A percentile compares a stretch with the other conserved stretches of the same genome.
These are phyloP conservation scores for Kluyveromyces sp. DNA, from an alignment of 1,139 yeast genomes.

Conservation along the genomic window DNA sequence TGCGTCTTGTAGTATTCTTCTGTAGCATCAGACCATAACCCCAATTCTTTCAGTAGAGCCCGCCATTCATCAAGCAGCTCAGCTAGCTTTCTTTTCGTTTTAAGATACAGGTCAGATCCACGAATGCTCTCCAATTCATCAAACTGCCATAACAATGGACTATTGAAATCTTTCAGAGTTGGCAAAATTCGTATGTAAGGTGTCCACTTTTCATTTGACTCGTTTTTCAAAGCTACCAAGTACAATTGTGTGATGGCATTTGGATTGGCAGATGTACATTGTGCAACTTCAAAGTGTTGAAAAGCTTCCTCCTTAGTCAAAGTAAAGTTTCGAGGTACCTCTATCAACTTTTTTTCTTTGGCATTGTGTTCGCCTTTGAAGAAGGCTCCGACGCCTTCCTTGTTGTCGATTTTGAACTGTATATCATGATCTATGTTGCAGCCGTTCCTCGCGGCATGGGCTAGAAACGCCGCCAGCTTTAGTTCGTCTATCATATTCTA, in stretches of 20 bases:
- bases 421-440: constrained; percentile 36
- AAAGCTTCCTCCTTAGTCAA: constrained; percentile 42
- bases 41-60: constrained; percentile 9
- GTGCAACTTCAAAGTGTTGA: constrained; percentile 31
- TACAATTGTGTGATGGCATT: constrained; percentile 45
- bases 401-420: constrained; percentile 26
- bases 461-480: background rate
- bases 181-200: constrained; percentile 63
- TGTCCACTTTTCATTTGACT: constrained; percentile 17
- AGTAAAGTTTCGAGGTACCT: constrained; percentile 38
- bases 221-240: constrained; percentile 39
- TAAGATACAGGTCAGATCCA: constrained; percentile 52
- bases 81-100: constrained; percentile 32
- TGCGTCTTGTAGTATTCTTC: constrained; percentile 8
- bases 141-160: constrained; percentile 60
- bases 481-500: background rate
- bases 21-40: constrained; percentile 6
- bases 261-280: constrained; percentile 27
- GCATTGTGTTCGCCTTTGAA: constrained; percentile 16
- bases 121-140: constrained; percentile 44
- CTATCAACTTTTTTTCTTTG: constrained; percentile 22
- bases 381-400: constrained; percentile 39
- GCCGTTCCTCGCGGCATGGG: constrained; percentile 40
- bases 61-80: constrained; percentile 29
- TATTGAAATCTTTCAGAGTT: constrained; percentile 37